Evolutionary conservation across 495 filamentous ascomycete genomes (phyloP), one percentile per base, ranked within the genome.

Genomic region (Xylaria scruposa): DNA sequence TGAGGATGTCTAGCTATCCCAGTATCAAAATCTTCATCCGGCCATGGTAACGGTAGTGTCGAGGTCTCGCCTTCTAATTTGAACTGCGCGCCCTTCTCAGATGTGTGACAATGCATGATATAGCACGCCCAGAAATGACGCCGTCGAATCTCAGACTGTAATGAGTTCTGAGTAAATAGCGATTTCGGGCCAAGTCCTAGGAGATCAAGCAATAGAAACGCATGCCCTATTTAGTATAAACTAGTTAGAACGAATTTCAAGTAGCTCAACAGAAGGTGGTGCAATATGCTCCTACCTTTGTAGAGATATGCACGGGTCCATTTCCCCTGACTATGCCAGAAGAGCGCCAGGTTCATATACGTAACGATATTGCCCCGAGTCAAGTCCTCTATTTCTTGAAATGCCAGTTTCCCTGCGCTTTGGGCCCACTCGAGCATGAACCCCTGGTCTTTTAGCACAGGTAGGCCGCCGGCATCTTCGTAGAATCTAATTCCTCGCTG

Each of bases 131-230:
- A 56, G 44, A 66, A 66, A 26, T 40, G 42, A 47, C 63, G 63
- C 4, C 63, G 63, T 66, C 44, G 42, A 42, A 51, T 49, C 42
- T 66, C 63, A 40, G 63, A 66, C 63, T 66, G 40, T 21, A 66
- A 49, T 6, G 63, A 66, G 13, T 51, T 51, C 15, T 31, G 24
- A 7, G 31, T n/a, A 17, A 33, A 4, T 2, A 62, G 10, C 3
- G 60, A 42, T 10, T 66, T 66, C 19, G 63, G 63, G 26, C 63
- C 63, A 7, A 66, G n/a, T 4, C 63, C 63, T 15, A 66, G 24
- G 61, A 66, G 42, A 36, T 66, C 63, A n/a, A 51, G 63, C 15
- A 66, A 36, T 21, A 66, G 63, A 51, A 66, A 49, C 13, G 63
- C 63, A 51, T 47, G 44, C 12, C 63, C 63, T 66, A 21, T 38